Base-by-base conservation (phyloP, 495 filamentous ascomycete species). In the Xanthoparmelia taractica region DNA sequence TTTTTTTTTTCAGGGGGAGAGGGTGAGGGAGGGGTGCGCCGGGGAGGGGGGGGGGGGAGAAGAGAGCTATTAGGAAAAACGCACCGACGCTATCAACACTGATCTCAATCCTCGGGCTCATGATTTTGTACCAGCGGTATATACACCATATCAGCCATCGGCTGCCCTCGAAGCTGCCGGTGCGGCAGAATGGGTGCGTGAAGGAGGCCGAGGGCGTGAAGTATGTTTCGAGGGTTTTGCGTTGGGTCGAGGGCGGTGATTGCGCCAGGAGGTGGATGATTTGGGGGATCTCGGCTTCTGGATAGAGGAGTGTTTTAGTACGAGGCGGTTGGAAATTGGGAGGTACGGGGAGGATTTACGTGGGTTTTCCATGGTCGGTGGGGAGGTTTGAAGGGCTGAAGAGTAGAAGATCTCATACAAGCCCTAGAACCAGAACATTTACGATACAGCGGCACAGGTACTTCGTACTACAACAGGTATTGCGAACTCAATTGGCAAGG, bases 91-190 rank as follows among this genome's bases (percentile, higher is more conserved):
- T 89, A 63, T 89, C 78, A 13, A 96, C 76, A 1, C 81, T 70
- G n/a, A 92, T 67, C 29, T 84, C 75, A 55, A 92, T 89, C n/a
- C 77, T 75, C 2, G 91, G 91, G 41, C 83, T 87, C 70, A 95
- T 77, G 66, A 93, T 85, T 70, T 90, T 90, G 73, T 95, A 94
- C 88, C 90, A 96, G 64, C 86, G 87, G 67, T 87, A 93, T 43
- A 96, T 87, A 62, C 80, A 80, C 63, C 77, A 76, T 34, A 95
- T 78, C 25, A 87, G 70, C 70, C 76, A 79, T 48, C 89, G 79
- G 17, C 88, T 74, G 36, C 79, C 80, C 15, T 77, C 65, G 60
- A 80, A 77, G 64, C 79, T 81, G 41, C 84, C 82, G 2, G 91
- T 85, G 27, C 84, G 84, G 70, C 88, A 93, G 73, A 95, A 88